Evolutionary conservation across 805 yeast species (phyloP), one percentile per base, ranked within the genome.

Genomic region (Hanseniaspora clermontiae): DNA sequence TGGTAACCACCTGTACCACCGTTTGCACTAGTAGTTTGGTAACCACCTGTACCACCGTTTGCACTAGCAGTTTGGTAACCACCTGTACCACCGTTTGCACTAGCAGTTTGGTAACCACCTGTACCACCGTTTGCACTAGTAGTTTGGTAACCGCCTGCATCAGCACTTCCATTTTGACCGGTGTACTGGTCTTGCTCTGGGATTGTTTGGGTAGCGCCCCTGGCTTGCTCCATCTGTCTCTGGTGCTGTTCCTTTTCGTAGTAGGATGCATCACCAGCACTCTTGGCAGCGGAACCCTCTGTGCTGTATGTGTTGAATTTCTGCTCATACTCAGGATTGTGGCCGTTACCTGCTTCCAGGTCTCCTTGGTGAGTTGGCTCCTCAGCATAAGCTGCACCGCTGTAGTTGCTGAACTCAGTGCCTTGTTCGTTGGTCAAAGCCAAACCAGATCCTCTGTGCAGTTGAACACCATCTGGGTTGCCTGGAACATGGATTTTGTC

Each of bases 391-490:
- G 17, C 47, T 10, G 46, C 32, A 10, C 45, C 45, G 19, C 45
- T 49, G 52, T 49, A 49, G n/a, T n/a, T 19, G 24, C 42, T 34
- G 37, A 47, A 47, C 19, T 48, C 34, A 32, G 43, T 37, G 27
- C 58, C 51, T 43, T 57, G 43, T 19, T 55, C 43, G 52, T 60
- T 59, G 15, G 57, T 57, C 12, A 66, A 57, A 19, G 59, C 58
- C 36, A 66, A 46, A 10, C 66, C 68, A 31, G 62, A 60, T n/a
- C 59, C 56, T 43, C 62, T 61, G 51, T 64, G 63, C 19, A 66
- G 51, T 47, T 56, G 59, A 14, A 62, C 57, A 19, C 62, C 64
- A 39, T 45, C 20, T 29, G 39, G 34, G 27, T 39, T 46, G 5
- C 47, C 51, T 38, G 38, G 45, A 19, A 53, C 46, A 20, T 49